Evolutionary conservation across 257 asterid genomes (phyloP).

Genomic region (Euphrasia confusa): DNA sequence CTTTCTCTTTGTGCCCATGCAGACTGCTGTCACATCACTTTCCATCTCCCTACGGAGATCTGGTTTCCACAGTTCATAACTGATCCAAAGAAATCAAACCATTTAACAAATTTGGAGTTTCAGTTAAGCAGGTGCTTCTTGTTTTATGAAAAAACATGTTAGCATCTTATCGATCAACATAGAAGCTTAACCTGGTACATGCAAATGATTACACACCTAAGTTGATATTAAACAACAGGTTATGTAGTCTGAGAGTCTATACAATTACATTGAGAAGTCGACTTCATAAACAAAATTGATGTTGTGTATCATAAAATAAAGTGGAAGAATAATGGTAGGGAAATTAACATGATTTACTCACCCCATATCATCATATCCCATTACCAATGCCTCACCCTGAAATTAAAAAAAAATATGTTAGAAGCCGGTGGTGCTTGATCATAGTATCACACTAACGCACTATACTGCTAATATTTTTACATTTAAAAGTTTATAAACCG

Average conservation of each 20-base stretch:
- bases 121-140: conserved; percentile 10
- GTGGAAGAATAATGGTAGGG: background rate
- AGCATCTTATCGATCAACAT: conserved; percentile 16
- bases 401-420: conserved; percentile 30
- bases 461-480: background rate
- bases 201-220: conserved; percentile 9
- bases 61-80: conserved; percentile 97
- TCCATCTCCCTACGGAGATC: conserved; percentile 93
- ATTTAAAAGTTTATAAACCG: conserved; percentile 10
- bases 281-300: conserved; percentile 1
- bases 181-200: conserved; percentile 13
- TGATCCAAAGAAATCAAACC: conserved; percentile 29
- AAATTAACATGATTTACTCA: conserved; percentile 40
- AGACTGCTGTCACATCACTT: conserved; percentile 84
- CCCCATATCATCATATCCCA: conserved; percentile 99
- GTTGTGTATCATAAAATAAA: conserved; percentile 10
- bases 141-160: conserved; percentile 14
- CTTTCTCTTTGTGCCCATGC: conserved; percentile 76
- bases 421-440: conserved; percentile 20
- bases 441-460: background rate
- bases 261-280: conserved; percentile 6
- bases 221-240: conserved; percentile 17
- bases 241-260: conserved; percentile 9
- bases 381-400: conserved; percentile 98
- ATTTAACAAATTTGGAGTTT: conserved; percentile 16